Base-by-base conservation (phyloP, 1,284 basidiomycete species). In the Phylloboletellus chloephorus region DNA sequence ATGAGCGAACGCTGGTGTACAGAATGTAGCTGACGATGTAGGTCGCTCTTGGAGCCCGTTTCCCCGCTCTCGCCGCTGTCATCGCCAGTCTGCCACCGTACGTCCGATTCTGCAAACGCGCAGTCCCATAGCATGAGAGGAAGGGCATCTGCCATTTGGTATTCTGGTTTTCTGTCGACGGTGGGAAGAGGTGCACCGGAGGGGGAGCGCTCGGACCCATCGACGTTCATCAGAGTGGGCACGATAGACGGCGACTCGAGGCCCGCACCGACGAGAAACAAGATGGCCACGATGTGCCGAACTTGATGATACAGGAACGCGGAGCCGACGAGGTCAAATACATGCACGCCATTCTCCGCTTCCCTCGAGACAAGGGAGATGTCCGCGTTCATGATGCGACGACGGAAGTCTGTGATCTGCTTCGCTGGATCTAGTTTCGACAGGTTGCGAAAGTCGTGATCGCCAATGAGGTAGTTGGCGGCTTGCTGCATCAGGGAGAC, bases 301-400 rank as follows among this genome's bases (percentile, higher is more conserved):
- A 98, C 96, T 71, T 98, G 95, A 65, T 99, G 92, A 66, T 96
- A 98, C 30, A 98, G 69, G 61, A 97, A 97, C 0, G 93, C 94
- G 0, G 76, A 85, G 1, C 94, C 94, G 29, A 86, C 69, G 25
- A 98, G 78, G 61, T 98, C 88, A 52, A 98, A 74, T 19, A 94
- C 88, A 53, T 82, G 81, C 53, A 86, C 63, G 1, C 64, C 61
- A 9, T 65, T 51, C 8, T 29, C 41, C 12, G 31, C 39, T 5
- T 42, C 29, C 12, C 40, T 38, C 7, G 38, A 49, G 6, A 76
- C 67, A 7, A 63, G 66, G 10, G 65, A 64, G 44, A 93, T 81
- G 16, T 78, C 72, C 0, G 86, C 86, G 1, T 67, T 72, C 36
- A 79, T 56, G 42, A 95, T 81, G 19, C 68, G 68, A 29, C 92